Evolutionary conservation across 805 yeast genomes (phyloP).

Genomic region (Wickerhamiella shivajii): DNA sequence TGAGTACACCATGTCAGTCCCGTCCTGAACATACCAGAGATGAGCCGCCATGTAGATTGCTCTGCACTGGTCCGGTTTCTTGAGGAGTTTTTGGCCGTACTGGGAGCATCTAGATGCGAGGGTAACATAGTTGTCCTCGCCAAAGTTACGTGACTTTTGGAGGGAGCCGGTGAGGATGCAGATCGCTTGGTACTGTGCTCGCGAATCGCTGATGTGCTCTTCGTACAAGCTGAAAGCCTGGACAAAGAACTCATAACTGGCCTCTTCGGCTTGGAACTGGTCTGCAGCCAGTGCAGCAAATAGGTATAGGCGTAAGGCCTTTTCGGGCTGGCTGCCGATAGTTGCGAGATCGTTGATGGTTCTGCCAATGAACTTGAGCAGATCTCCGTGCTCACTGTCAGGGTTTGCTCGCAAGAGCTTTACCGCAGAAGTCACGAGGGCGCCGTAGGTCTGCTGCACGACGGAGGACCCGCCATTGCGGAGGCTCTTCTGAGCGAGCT

Average conservation of each 20-base stretch:
- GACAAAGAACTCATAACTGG: constrained; percentile 75
- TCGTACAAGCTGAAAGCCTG: constrained; percentile 81
- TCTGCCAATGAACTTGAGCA: constrained; percentile 63
- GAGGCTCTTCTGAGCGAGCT: constrained; percentile 34
- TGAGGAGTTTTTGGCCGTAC: constrained; percentile 74
- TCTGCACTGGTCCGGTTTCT: constrained; percentile 90
- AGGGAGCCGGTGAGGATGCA: constrained; percentile 36
- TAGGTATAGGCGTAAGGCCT: constrained; percentile 34
- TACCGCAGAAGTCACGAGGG: constrained; percentile 50
- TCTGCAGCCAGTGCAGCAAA: constrained; percentile 67
- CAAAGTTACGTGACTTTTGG: constrained; percentile 37
- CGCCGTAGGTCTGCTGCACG: constrained; percentile 56
- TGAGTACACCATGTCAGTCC: constrained; percentile 28
- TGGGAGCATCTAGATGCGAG: constrained; percentile 74
- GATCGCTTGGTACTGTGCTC: constrained; percentile 39
- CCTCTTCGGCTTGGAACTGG: constrained; percentile 52
- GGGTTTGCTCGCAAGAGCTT: constrained; percentile 24
- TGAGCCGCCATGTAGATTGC: constrained; percentile 80
- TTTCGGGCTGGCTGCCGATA: constrained; percentile 20
- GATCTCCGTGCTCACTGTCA: constrained; percentile 10
- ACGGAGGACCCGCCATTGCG: constrained; percentile 37
- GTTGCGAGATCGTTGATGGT: constrained; percentile 46
- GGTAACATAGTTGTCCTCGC: constrained; percentile 59
- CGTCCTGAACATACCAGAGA: constrained; percentile 73
- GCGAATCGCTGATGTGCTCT: constrained; percentile 39